Base-by-base conservation (phyloP, 148 eudicot genomes). In the Dianthus caryophyllus region DNA sequence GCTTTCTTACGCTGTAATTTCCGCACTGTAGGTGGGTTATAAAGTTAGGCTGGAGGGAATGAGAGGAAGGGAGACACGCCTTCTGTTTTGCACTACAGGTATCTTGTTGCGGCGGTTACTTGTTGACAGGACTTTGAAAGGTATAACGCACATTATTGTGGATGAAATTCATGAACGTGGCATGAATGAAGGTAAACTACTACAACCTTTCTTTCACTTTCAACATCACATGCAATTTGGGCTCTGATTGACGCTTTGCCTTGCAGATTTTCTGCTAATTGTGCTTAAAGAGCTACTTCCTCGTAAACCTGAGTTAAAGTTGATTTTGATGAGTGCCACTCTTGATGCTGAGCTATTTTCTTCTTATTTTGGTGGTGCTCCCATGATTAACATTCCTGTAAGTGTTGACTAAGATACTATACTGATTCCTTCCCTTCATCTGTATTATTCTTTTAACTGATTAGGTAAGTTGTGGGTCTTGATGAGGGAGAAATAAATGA, bases 91-190 rank as follows among this genome's bases (percentile, higher is more conserved):
- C 79, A 94, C 99, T 55, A 90, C 99, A 16, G 99, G 99, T 74
- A 90, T 90, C 70, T 81, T 94, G 78, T 73, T 94, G 83, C 83
- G 99, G 71, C 87, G 97, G 79, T 82, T 94, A 77, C 87, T 88
- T 47, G 84, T 84, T 55, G 99, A 94, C 75, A 83, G 97, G 79
- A 84, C 73, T 65, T 80, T 94, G 83, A 94, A 88, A 73, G 97
- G 96, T 75, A 85, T 90, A 61, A 88, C 96, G 71, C 97, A 94
- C 84, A 89, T 94, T 56, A 86, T 94, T 66, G 93, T 90, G 48
- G 99, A 94, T 75, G 99, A 94, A 72, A 90, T 94, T 74, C 99
- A 94, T 75, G 99, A 94, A 73, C 99, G 99, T 76, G 99, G 99
- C 75, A 88, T 94, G 85, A 94, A 94, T 81, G 99, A 94, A 86